Conservation (phyloP, 805 yeast genomes). For the Wickerhamiella lipophila region DNA sequence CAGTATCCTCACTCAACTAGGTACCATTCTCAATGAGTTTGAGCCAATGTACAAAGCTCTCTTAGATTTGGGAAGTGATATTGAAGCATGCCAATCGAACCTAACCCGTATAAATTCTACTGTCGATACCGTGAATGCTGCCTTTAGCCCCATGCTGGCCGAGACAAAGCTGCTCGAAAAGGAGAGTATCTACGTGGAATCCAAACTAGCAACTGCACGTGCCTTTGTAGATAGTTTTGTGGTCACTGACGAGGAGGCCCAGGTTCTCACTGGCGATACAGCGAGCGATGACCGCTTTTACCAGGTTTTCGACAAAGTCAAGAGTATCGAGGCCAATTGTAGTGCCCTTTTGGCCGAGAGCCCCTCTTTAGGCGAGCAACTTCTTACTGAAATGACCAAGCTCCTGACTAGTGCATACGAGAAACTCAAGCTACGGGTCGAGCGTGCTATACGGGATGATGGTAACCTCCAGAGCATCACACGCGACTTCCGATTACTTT, state of each 20-base stretch:
- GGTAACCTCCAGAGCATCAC: constrained; percentile 9
- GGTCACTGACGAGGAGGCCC: constrained; percentile 59
- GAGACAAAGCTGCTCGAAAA: constrained; percentile 23
- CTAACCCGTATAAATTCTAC: constrained; percentile 20
- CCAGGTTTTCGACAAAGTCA: constrained; percentile 44
- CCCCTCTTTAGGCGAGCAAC: not conserved
- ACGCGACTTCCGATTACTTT: constrained; percentile 21
- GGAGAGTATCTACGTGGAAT: constrained; percentile 18
- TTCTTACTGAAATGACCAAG: constrained; percentile 23
- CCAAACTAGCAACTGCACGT: constrained; percentile 23
- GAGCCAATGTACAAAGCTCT: constrained; percentile 25
- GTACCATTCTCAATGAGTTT: constrained; percentile 27
- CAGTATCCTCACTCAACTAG: constrained; percentile 14
- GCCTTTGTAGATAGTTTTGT: constrained; percentile 46
- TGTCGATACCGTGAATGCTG: constrained; percentile 18
- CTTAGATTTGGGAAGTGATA: constrained; percentile 19
- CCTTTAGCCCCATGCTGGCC: constrained; percentile 22
- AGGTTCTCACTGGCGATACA: constrained; percentile 32
- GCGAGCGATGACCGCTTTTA: constrained; percentile 44
- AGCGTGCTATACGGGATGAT: constrained; percentile 20
- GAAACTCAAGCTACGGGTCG: constrained; percentile 37
- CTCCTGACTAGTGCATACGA: constrained; percentile 43
- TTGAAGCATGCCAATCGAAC: constrained; percentile 17
- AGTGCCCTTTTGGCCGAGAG: constrained; percentile 49
- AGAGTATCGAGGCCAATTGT: constrained; percentile 52